Conservation (phyloP, 108 stramenopile genomes). For the Cyclostephanos tholiformis region DNA sequence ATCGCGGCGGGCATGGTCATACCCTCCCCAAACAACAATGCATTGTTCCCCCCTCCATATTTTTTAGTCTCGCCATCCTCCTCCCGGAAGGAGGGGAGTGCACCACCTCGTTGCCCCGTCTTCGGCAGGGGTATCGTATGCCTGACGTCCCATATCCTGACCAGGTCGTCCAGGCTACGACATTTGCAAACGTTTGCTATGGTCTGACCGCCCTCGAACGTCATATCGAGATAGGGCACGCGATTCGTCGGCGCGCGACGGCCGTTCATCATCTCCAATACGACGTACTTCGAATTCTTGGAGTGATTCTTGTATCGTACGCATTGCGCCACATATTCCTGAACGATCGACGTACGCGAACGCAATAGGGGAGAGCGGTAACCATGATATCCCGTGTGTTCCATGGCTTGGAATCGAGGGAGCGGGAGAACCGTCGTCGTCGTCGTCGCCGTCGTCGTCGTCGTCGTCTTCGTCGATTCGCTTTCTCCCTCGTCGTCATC, state of each 20-base stretch:
- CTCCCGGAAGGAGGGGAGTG: too few relatives aligned
- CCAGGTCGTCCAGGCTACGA: slow-evolving; percentile 63
- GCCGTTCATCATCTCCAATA: slow-evolving; percentile 94
- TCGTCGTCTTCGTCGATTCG: neutral
- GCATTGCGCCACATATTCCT: slow-evolving; percentile 77
- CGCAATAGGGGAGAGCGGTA: slow-evolving; percentile 63
- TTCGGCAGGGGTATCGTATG: slow-evolving; percentile 25
- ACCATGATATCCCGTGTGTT: slow-evolving; percentile 44
- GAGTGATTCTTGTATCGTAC: slow-evolving; percentile 76
- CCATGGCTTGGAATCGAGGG: slow-evolving; percentile 30
- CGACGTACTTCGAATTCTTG: slow-evolving; percentile 94
- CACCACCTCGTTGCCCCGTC: neutral
- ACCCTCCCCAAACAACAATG: too few relatives aligned
- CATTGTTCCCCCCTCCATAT: too few relatives aligned
- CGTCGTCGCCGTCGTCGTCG: slow-evolving; percentile 4
- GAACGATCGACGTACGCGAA: slow-evolving; percentile 81
- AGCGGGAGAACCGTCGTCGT: too few relatives aligned
- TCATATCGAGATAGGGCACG: slow-evolving; percentile 56
- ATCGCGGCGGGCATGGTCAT: neutral
- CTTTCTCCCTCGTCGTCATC: neutral
- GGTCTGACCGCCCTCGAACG: slow-evolving; percentile 64
- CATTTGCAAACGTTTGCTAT: slow-evolving; percentile 70
- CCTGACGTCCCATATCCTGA: slow-evolving; percentile 74
- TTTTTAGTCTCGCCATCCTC: neutral
- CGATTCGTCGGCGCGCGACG: slow-evolving; percentile 69